phyloP scores from a whole-genome alignment of 2,329 filamentous ascomycete species.

The Hypoxylon sp. region DNA sequence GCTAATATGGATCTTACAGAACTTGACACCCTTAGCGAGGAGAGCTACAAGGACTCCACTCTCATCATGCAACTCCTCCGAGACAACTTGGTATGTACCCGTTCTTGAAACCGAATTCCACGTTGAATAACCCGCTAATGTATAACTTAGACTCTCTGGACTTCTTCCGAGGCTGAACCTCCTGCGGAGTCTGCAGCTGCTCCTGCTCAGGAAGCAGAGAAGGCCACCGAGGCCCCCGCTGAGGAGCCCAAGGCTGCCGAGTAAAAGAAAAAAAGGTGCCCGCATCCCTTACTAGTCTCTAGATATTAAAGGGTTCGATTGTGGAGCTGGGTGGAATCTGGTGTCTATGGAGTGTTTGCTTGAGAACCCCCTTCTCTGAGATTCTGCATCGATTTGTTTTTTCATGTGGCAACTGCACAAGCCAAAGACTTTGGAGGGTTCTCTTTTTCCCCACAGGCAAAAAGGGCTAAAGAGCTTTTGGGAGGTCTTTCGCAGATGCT shows the following conservation, averaged over 20 bases:
- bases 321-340: slow-evolving; percentile 66
- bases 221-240: slow-evolving; percentile 68
- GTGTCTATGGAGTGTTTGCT: slow-evolving; percentile 75
- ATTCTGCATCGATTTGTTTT: slow-evolving; percentile 66
- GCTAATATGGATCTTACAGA: slow-evolving; percentile 67
- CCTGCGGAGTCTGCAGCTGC: slow-evolving; percentile 67
- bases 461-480: slow-evolving; percentile 61
- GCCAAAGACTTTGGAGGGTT: slow-evolving; percentile 55
- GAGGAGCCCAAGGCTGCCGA: slow-evolving; percentile 80
- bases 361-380: slow-evolving; percentile 64
- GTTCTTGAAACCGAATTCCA: background rate
- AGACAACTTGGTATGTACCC: slow-evolving; percentile 85
- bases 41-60: slow-evolving; percentile 99
- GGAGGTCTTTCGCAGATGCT: slow-evolving; percentile 63
- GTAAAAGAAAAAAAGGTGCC: slow-evolving; percentile 69
- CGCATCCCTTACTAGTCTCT: slow-evolving; percentile 58
- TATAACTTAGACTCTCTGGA: slow-evolving; percentile 88
- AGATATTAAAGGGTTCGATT: slow-evolving; percentile 61
- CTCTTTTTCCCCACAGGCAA: slow-evolving; percentile 53
- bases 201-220: slow-evolving; percentile 69
- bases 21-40: slow-evolving; percentile 96
- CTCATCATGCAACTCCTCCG: slow-evolving; percentile 99
- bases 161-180: slow-evolving; percentile 96
- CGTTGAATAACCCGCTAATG: slow-evolving; percentile 51
- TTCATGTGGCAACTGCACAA: slow-evolving; percentile 62